Percentiles rank a stretch among this genome's conserved stretches.
Conservation (phyloP, 768 basidiomycete genomes). For the Agaricus blazei region DNA sequence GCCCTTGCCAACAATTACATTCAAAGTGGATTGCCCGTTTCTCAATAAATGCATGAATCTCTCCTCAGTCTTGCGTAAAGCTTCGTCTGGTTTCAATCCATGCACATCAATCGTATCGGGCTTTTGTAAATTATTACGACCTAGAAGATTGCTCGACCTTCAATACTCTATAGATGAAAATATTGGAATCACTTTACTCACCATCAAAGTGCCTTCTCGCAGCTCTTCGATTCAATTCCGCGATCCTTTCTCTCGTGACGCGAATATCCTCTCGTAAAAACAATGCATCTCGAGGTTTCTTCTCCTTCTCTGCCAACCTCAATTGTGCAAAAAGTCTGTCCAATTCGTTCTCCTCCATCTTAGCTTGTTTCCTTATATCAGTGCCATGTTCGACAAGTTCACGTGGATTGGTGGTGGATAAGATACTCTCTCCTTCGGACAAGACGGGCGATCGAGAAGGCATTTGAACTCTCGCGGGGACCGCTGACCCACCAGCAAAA, state of each 20-base stretch:
- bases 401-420: constrained; percentile 27
- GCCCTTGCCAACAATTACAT: constrained; percentile 69
- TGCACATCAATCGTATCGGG: constrained; percentile 42
- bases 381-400: constrained; percentile 29
- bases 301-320: constrained; percentile 23
- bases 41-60: constrained; percentile 34
- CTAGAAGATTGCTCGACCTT: neutral
- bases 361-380: constrained; percentile 33
- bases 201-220: constrained; percentile 40
- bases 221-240: constrained; percentile 39
- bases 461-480: neutral
- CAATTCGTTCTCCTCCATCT: constrained; percentile 28
- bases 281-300: constrained; percentile 32
- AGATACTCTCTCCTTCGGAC: constrained; percentile 18
- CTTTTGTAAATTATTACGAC: constrained; percentile 26
- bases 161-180: neutral
- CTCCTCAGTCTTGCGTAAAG: constrained; percentile 37
- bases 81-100: constrained; percentile 42
- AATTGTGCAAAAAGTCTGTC: constrained; percentile 22
- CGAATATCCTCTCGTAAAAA: constrained; percentile 32
- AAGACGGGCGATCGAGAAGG: constrained; percentile 6
- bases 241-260: constrained; percentile 27
- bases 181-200: constrained; percentile 17
- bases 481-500: neutral
- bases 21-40: constrained; percentile 27